Percentiles rank a stretch among this genome's conserved stretches.
Conservation (phyloP, 2,329 filamentous ascomycete genomes). For the Neurospora sp. region DNA sequence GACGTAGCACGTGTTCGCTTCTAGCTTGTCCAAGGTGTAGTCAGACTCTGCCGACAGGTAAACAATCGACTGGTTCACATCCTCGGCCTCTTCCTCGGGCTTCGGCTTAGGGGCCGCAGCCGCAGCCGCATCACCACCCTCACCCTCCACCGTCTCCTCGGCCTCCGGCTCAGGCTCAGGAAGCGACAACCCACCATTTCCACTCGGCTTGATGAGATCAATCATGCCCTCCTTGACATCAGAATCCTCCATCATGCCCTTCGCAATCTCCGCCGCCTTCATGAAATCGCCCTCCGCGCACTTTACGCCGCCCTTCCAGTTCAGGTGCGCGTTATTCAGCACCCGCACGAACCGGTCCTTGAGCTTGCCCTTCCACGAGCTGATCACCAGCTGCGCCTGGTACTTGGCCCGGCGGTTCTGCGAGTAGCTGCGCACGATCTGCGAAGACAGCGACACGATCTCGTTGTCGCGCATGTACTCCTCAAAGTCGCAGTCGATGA, state of each 20-base stretch:
- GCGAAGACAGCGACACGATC: slow-evolving; percentile 67
- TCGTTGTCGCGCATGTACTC: slow-evolving; percentile 82
- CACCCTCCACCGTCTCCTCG: slow-evolving; percentile 21
- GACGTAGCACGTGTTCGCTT: slow-evolving; percentile 83
- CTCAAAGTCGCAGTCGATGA: slow-evolving; percentile 91
- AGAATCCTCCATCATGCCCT: slow-evolving; percentile 52
- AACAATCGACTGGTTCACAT: slow-evolving; percentile 46
- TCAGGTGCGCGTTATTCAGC: slow-evolving; percentile 57
- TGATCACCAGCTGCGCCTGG: slow-evolving; percentile 63
- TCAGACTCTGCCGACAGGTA: slow-evolving; percentile 92
- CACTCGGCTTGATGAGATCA: slow-evolving; percentile 39
- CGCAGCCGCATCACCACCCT: slow-evolving; percentile 17
- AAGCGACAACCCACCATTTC: slow-evolving; percentile 23
- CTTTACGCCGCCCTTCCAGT: slow-evolving; percentile 63
- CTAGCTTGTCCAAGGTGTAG: slow-evolving; percentile 69
- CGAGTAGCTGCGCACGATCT: slow-evolving; percentile 81
- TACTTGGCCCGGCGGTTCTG: slow-evolving; percentile 66
- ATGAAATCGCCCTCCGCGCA: slow-evolving; percentile 69
- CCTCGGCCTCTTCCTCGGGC: slow-evolving; percentile 16
- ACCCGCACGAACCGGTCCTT: slow-evolving; percentile 71
- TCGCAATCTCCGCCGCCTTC: slow-evolving; percentile 54
- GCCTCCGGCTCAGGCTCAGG: slow-evolving; percentile 19
- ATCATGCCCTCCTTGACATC: slow-evolving; percentile 44
- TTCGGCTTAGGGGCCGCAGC: slow-evolving; percentile 9
- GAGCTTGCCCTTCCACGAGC: slow-evolving; percentile 66